Percentiles rank a stretch among this genome's conserved stretches.
phyloP scores from a whole-genome alignment of 1,139 yeast species.

The Candida sp. region DNA sequence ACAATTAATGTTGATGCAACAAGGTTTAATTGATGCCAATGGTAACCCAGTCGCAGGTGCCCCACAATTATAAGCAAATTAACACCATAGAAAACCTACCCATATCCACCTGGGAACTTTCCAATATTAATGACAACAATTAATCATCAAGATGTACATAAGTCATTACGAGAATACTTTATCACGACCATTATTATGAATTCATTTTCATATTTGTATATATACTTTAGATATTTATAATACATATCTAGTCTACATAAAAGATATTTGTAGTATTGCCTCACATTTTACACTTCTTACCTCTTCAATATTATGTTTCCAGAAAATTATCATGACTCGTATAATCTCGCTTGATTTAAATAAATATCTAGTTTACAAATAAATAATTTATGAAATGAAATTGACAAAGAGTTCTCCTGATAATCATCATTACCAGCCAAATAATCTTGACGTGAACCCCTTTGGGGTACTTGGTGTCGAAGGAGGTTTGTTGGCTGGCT shows the following conservation, averaged over 20 bases:
- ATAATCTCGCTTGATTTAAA: no score
- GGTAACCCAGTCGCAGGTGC: constrained; percentile 84
- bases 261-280: no score
- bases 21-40: constrained; percentile 73
- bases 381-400: not conserved
- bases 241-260: not conserved
- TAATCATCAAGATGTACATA: constrained; percentile 2
- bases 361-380: not conserved
- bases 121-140: not conserved
- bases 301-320: no score
- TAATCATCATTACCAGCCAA: constrained; percentile 27
- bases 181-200: constrained; percentile 2
- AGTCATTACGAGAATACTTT: constrained; percentile 2
- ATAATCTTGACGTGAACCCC: constrained; percentile 23
- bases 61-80: constrained; percentile 39
- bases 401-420: not conserved
- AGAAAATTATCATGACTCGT: no score
- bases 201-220: constrained; percentile 3
- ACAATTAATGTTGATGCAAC: constrained; percentile 74
- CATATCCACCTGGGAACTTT: no score
- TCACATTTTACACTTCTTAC: no score
- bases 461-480: constrained; percentile 3
- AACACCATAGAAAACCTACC: no score
- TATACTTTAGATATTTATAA: constrained; percentile 1
- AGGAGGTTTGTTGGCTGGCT: constrained; percentile 6